These are phyloP conservation scores for Acorus gramineus DNA, from an alignment of 106 monocot species.

Conservation along the genomic window DNA sequence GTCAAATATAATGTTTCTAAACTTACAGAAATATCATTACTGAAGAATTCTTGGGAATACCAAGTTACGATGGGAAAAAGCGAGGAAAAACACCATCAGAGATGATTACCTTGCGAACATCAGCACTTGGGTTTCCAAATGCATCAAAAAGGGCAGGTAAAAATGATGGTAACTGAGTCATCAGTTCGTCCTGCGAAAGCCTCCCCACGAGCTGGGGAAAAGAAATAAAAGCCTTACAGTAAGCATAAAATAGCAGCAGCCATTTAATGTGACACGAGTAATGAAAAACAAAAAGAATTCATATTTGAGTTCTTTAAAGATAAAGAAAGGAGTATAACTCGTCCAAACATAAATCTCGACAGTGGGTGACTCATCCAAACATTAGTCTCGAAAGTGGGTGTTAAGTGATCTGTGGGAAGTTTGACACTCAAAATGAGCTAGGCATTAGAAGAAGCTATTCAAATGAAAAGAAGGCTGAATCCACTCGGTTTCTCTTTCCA, in stretches of 20 bases:
- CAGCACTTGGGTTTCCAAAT: constrained; percentile 83
- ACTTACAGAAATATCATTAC: no score
- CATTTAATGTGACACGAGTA: no score
- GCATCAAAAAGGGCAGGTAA: constrained; percentile 95
- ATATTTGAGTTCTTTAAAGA: neutral
- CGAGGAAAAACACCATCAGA: neutral
- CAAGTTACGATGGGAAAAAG: neutral
- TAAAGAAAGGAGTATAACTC: constrained; percentile 2
- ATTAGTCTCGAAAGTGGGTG: no score
- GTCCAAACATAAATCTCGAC: neutral
- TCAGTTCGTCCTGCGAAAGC: constrained; percentile 79
- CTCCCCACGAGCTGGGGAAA: constrained; percentile 66
- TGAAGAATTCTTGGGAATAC: neutral
- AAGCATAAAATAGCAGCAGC: no score
- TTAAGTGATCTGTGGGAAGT: no score
- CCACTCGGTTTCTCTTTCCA: no score
- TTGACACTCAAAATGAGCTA: no score
- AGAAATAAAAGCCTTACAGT: no score
- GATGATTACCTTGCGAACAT: constrained; percentile 84
- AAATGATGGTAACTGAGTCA: constrained; percentile 81
- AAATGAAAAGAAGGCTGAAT: no score
- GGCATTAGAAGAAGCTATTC: no score
- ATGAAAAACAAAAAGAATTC: neutral
- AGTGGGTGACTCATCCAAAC: no score
- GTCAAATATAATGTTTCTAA: no score